Conservation (phyloP, 2,329 filamentous ascomycete species). For the Neurospora sp. region DNA sequence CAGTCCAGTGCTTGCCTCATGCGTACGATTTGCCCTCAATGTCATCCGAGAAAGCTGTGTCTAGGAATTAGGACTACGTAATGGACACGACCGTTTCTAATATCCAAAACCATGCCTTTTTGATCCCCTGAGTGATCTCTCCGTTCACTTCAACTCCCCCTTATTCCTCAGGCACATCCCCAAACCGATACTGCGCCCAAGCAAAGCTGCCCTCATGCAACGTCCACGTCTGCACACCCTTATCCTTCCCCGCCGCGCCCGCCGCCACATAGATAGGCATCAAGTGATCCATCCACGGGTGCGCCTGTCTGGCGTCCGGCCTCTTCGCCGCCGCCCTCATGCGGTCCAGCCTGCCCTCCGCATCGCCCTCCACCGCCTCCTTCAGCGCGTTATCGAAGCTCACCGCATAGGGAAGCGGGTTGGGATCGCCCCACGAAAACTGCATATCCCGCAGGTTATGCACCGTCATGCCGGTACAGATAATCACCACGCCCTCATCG, state of each 20-base stretch:
- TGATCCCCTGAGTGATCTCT: not conserved
- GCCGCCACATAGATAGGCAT: conserved; percentile 39
- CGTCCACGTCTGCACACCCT: conserved; percentile 34
- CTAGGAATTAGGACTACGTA: not conserved
- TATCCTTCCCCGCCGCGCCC: conserved; percentile 34
- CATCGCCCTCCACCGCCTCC: conserved; percentile 45
- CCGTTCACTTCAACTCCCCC: not conserved
- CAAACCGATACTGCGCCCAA: conserved; percentile 40
- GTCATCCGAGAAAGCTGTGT: no score
- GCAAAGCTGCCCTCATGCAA: conserved; percentile 34
- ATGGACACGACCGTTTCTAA: not conserved
- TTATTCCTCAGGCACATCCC: conserved; percentile 20
- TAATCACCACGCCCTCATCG: conserved; percentile 57
- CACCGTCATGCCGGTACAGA: conserved; percentile 67
- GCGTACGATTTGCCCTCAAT: no score
- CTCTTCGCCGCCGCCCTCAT: conserved; percentile 31
- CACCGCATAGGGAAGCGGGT: conserved; percentile 45
- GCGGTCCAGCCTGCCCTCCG: conserved; percentile 26
- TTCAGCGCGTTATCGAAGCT: conserved; percentile 61
- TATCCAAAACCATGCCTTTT: not conserved
- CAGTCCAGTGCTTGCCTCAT: no score
- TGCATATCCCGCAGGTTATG: conserved; percentile 55
- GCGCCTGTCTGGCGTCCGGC: conserved; percentile 36
- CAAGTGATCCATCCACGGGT: conserved; percentile 40
- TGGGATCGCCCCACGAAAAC: conserved; percentile 32